Percentiles rank a stretch among this genome's conserved stretches.
Conservation (phyloP, 2,329 filamentous ascomycete species). For the Neocucurbitaria cava region DNA sequence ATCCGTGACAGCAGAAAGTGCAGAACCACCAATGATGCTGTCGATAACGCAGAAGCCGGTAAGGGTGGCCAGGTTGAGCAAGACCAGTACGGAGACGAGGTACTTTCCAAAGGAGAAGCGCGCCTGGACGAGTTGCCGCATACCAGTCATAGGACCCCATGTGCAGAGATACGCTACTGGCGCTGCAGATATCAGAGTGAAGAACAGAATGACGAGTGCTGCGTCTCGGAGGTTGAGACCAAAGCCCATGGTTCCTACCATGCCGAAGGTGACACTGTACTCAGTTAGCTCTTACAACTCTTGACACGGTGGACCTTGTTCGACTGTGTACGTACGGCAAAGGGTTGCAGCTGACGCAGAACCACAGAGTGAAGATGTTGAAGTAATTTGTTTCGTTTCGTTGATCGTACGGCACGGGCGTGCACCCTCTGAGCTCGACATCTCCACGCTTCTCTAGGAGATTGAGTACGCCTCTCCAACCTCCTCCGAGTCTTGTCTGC, state of each 20-base stretch:
- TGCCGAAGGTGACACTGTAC: constrained; percentile 65
- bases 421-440: constrained; percentile 56
- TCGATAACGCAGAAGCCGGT: constrained; percentile 70
- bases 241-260: constrained; percentile 65
- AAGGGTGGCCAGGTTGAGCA: constrained; percentile 69
- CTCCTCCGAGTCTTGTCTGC: constrained; percentile 18
- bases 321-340: constrained; percentile 55
- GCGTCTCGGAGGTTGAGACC: constrained; percentile 64
- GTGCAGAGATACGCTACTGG: constrained; percentile 65
- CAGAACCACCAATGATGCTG: constrained; percentile 66
- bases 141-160: constrained; percentile 66
- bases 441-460: constrained; percentile 31
- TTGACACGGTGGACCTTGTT: not conserved
- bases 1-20: constrained; percentile 42
- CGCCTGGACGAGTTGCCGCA: constrained; percentile 71
- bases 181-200: constrained; percentile 62
- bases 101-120: constrained; percentile 66
- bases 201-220: constrained; percentile 68
- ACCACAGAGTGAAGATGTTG: constrained; percentile 68
- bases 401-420: constrained; percentile 62
- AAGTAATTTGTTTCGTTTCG: constrained; percentile 61
- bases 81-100: constrained; percentile 64
- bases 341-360: constrained; percentile 64
- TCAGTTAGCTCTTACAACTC: not conserved
- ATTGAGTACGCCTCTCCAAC: constrained; percentile 22